phyloP scores from a whole-genome alignment of 495 filamentous ascomycete species.

The Pseudoneurospora amorphoporcata region DNA sequence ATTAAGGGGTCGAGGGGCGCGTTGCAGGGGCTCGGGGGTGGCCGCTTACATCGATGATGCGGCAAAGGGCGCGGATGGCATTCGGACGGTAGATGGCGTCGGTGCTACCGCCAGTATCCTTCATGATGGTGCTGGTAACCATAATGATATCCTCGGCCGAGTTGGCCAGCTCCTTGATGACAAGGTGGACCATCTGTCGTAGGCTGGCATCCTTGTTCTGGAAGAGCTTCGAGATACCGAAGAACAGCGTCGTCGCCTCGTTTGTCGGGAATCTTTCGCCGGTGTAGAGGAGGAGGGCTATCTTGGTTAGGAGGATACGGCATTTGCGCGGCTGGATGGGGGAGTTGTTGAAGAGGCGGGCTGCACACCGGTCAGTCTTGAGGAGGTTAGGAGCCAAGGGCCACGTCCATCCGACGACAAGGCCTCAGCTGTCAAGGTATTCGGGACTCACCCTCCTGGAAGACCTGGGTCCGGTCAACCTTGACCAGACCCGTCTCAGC shows the following conservation, averaged over 20 bases:
- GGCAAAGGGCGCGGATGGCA: conserved; percentile 89
- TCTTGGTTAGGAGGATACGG: conserved; percentile 92
- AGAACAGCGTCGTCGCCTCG: conserved; percentile 97
- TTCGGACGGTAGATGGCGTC: conserved; percentile 94
- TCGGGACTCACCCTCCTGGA: conserved; percentile 79
- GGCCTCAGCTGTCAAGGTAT: not conserved
- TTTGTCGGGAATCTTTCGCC: conserved; percentile 94
- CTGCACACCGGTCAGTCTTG: conserved; percentile 35
- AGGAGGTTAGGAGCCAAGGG: conserved; percentile 3
- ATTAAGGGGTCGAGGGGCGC: not conserved
- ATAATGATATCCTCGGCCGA: conserved; percentile 99
- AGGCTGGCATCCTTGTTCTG: conserved; percentile 98
- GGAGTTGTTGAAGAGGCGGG: conserved; percentile 93
- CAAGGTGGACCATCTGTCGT: conserved; percentile 97
- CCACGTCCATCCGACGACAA: not conserved
- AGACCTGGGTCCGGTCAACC: conserved; percentile 95
- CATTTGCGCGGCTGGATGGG: conserved; percentile 92
- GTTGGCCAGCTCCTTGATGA: conserved; percentile 91
- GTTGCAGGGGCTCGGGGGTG: not conserved
- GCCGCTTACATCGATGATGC: conserved; percentile 83
- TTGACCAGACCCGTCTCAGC: conserved; percentile 85
- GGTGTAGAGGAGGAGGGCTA: conserved; percentile 91
- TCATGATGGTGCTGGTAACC: conserved; percentile 99
- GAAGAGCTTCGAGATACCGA: conserved; percentile 98
- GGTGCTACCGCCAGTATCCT: conserved; percentile 92